A percentile compares a stretch with the other conserved stretches of the same genome.
Conservation (phyloP, 495 filamentous ascomycete species). For the Cenococcum geophilum region DNA sequence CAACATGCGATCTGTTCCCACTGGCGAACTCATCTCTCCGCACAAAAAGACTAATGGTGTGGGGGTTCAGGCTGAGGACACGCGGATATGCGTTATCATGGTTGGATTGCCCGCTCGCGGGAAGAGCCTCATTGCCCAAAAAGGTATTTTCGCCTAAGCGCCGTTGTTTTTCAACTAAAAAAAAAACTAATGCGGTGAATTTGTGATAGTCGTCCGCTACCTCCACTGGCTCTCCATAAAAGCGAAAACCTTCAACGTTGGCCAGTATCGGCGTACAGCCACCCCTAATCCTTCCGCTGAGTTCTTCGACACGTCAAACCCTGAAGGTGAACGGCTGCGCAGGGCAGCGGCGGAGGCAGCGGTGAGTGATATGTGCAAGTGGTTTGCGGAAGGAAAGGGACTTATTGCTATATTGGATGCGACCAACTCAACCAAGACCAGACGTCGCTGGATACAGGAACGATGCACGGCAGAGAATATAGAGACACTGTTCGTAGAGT, state of each 20-base stretch:
- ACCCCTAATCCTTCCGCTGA: constrained; percentile 81
- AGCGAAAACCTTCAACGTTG: constrained; percentile 93
- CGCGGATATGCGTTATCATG: constrained; percentile 97
- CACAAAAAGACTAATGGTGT: constrained; percentile 46
- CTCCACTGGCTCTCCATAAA: constrained; percentile 91
- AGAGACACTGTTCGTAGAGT: constrained; percentile 91
- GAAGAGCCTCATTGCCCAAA: constrained; percentile 95
- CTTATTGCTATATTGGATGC: constrained; percentile 90
- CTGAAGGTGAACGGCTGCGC: constrained; percentile 83
- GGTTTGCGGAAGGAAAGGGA: constrained; percentile 68
- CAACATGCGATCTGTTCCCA: constrained; percentile 33
- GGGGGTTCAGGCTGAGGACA: constrained; percentile 78
- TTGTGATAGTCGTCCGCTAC: constrained; percentile 73
- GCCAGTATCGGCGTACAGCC: constrained; percentile 79
- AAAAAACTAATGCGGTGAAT: not conserved
- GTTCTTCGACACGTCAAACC: constrained; percentile 87
- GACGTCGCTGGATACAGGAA: constrained; percentile 88
- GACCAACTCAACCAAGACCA: constrained; percentile 83
- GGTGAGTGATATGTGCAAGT: constrained; percentile 81
- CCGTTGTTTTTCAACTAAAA: not conserved
- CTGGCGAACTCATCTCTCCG: constrained; percentile 32
- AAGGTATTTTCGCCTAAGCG: constrained; percentile 54
- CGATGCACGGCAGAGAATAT: constrained; percentile 63
- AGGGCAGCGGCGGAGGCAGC: constrained; percentile 83
- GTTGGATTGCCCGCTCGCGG: constrained; percentile 91